These are phyloP conservation scores for Podosphaera aphanis DNA, from an alignment of 2,329 filamentous ascomycete genomes.

Conservation along the genomic window DNA sequence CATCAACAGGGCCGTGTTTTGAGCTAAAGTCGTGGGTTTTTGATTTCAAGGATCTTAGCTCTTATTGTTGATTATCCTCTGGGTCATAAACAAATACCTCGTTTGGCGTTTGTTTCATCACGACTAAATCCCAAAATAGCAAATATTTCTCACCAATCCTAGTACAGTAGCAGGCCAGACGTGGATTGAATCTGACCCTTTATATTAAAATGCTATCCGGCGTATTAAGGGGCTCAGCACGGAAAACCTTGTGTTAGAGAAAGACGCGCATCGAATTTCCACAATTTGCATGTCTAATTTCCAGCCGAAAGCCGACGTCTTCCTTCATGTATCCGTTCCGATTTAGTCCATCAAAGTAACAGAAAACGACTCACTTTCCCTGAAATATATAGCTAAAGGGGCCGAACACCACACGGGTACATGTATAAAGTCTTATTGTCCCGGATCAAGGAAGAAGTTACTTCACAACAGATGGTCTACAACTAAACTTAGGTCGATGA, in stretches of 20 bases:
- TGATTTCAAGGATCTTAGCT: neutral
- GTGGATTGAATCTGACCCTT: neutral
- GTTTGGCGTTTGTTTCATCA: neutral
- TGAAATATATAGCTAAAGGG: too few relatives aligned
- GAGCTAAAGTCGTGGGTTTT: neutral
- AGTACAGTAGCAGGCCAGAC: neutral
- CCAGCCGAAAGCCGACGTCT: too few relatives aligned
- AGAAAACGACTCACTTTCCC: too few relatives aligned
- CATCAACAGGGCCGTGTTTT: conserved; percentile 7
- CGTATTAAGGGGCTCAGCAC: too few relatives aligned
- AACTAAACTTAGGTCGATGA: conserved; percentile 9
- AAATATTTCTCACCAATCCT: neutral
- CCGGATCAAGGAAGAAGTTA: neutral
- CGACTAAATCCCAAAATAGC: conserved; percentile 1
- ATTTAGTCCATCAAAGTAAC: too few relatives aligned
- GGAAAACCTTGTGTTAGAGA: too few relatives aligned
- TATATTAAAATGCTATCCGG: too few relatives aligned
- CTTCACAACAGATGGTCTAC: neutral
- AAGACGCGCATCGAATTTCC: too few relatives aligned
- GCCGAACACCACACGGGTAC: too few relatives aligned
- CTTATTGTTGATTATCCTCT: neutral
- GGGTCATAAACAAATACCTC: neutral
- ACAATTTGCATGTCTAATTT: too few relatives aligned
- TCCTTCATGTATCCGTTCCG: too few relatives aligned
- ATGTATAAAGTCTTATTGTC: neutral